Evolutionary conservation across 345 rosid genomes (phyloP), one percentile per base, ranked within the genome.

Genomic region (Gossypium ekmanianum): DNA sequence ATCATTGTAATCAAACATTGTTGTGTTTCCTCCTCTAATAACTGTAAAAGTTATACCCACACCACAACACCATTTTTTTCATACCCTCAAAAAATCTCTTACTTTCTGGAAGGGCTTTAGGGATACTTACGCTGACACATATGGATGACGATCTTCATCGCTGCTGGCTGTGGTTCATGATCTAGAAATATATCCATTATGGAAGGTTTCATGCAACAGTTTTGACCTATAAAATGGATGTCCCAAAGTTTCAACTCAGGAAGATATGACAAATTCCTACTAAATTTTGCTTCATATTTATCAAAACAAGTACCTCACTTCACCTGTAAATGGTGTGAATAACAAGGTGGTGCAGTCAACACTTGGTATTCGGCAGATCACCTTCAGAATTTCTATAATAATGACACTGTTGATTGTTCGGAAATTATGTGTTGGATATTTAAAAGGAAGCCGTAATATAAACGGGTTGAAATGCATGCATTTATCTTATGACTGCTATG

Each of bases 91-190:
- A 9, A n/a, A 17, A 16, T 17, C 9, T n/a, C 58, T 54, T 54
- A 7, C 9, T 54, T 17, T 16, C 58, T 9, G 2, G n/a, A 54
- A 54, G 57, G 27, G 24, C 20, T 43, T 65, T 65, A 48, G 55
- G 39, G 17, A 68, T 85, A 74, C 58, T 54, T 78, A 86, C 91
- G 85, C 68, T 90, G 94, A 65, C 89, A 48, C 1, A 88, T 9
- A 76, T 88, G 94, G 80, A 88, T 78, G 81, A 88, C 75, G 80
- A 85, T 87, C 86, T 85, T 88, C 9, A 79, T 85, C 4, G 84
- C 57, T 13, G 89, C 78, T 47, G 91, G 55, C 75, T 85, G 94
- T 24, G 87, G 90, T 44, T 83, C 89, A 56, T 88, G 79, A 9
- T 85, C 77, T 2, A 88, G 79, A 55, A 85, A 83, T n/a, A 70